Percentiles rank a stretch among this genome's conserved stretches.
phyloP scores from a whole-genome alignment of 768 basidiomycete species.

The Russula dissimulans region DNA sequence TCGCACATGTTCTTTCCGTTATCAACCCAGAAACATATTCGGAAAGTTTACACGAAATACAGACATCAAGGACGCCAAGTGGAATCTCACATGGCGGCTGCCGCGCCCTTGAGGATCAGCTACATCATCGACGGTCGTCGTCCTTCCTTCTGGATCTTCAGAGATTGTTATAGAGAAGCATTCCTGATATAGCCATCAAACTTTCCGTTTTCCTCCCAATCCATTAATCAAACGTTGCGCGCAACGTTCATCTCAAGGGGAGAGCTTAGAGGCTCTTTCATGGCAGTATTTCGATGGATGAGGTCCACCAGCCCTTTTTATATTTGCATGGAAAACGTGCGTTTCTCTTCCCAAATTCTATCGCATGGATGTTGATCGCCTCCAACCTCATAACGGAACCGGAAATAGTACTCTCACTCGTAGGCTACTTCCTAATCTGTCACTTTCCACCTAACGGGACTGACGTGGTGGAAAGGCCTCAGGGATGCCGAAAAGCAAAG shows the following conservation, averaged over 20 bases:
- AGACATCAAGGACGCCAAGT: not conserved
- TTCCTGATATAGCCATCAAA: not conserved
- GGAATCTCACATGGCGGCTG: not conserved
- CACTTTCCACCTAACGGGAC: too few species aligned
- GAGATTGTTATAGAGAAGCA: not conserved
- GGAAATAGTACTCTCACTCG: too few species aligned
- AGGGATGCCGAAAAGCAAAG: too few species aligned
- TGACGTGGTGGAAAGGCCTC: too few species aligned
- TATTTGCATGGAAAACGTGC: not conserved
- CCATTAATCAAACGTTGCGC: not conserved
- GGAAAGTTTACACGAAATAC: not conserved
- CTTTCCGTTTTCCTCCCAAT: not conserved
- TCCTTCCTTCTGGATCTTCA: not conserved
- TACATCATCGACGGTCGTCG: not conserved
- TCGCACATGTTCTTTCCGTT: not conserved
- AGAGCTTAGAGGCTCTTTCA: not conserved
- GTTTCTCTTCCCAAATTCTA: not conserved
- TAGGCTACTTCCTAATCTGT: too few species aligned
- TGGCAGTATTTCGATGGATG: not conserved
- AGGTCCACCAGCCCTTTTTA: not conserved
- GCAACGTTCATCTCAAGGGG: not conserved
- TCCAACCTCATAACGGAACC: too few species aligned
- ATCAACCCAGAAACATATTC: too few species aligned
- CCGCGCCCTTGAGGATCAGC: not conserved
- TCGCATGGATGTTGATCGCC: not conserved